phyloP scores from a whole-genome alignment of 306 rosid species.

The Astragalus glycyphyllos region DNA sequence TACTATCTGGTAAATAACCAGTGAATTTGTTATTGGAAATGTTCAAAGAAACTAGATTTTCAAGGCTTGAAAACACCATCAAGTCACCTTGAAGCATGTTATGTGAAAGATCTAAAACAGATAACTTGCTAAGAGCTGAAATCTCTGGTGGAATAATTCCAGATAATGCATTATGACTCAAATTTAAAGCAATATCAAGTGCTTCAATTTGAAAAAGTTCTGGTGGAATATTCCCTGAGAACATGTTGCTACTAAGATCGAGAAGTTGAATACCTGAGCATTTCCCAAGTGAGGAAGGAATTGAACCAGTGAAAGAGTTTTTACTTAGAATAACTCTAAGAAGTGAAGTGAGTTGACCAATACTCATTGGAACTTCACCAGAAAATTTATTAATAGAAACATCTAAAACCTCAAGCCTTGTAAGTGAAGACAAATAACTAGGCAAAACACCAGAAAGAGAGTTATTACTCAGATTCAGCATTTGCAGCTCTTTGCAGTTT shows the following conservation, averaged over 20 bases:
- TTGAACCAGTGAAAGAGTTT: conserved; percentile 66
- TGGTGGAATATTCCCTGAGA: conserved; percentile 70
- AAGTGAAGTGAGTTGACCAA: conserved; percentile 68
- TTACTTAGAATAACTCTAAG: conserved; percentile 62
- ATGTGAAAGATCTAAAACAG: conserved; percentile 78
- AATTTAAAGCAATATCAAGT: conserved; percentile 78
- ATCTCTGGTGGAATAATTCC: conserved; percentile 71
- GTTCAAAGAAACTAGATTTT: conserved; percentile 81
- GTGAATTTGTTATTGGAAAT: conserved; percentile 80
- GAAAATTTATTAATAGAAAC: conserved; percentile 63
- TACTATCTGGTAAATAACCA: conserved; percentile 78
- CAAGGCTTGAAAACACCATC: conserved; percentile 62
- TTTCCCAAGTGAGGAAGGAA: conserved; percentile 68
- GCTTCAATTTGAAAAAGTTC: conserved; percentile 67
- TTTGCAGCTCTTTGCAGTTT: conserved; percentile 71
- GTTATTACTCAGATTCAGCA: conserved; percentile 84
- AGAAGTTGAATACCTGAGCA: conserved; percentile 77
- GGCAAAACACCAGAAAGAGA: conserved; percentile 71
- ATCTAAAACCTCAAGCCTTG: conserved; percentile 75
- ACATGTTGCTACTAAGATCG: conserved; percentile 74
- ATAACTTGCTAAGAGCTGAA: conserved; percentile 67
- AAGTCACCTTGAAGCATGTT: conserved; percentile 76
- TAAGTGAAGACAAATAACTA: conserved; percentile 61
- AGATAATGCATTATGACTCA: conserved; percentile 73
- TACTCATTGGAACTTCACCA: conserved; percentile 62